Percentiles rank a stretch among this genome's conserved stretches.
Evolutionary conservation across 2,329 filamentous ascomycete genomes (phyloP).

Genomic region (Huntiella abstrusa): DNA sequence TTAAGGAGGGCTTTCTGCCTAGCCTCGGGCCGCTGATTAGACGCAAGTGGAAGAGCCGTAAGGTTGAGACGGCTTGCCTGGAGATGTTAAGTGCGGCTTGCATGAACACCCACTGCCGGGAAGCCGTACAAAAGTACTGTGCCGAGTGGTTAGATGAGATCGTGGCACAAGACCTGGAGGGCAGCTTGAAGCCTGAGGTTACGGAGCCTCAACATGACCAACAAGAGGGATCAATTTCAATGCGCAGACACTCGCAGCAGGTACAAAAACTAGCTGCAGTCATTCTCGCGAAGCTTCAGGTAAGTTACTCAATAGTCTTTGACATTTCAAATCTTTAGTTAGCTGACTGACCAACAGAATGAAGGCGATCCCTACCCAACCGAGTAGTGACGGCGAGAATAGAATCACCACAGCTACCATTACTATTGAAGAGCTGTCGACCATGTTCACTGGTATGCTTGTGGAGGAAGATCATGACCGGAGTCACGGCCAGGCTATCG

Average conservation of each 20-base stretch:
- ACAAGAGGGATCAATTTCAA: conserved; percentile 37
- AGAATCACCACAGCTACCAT: conserved; percentile 35
- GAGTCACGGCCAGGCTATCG: conserved; percentile 44
- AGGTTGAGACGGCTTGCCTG: conserved; percentile 70
- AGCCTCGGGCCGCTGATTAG: conserved; percentile 60
- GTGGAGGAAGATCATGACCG: conserved; percentile 25
- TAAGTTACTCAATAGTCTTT: conserved; percentile 18
- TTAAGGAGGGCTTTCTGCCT: conserved; percentile 71
- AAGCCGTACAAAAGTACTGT: conserved; percentile 71
- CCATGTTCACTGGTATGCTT: conserved; percentile 48
- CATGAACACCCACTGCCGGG: conserved; percentile 64
- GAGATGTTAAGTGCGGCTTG: conserved; percentile 86
- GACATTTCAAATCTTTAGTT: conserved; percentile 15
- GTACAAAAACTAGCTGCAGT: conserved; percentile 52
- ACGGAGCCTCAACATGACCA: conserved; percentile 39
- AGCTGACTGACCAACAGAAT: conserved; percentile 27
- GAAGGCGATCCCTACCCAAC: conserved; percentile 33
- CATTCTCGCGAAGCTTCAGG: conserved; percentile 53
- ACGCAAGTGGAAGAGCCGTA: conserved; percentile 63
- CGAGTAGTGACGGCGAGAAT: conserved; percentile 22
- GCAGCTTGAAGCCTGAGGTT: conserved; percentile 19
- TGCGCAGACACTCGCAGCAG: conserved; percentile 40
- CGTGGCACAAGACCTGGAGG: conserved; percentile 50
- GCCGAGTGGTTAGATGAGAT: conserved; percentile 73
- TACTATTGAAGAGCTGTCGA: conserved; percentile 46